Base-by-base conservation (phyloP, 257 asterid genomes). In the Petunia secreta region DNA sequence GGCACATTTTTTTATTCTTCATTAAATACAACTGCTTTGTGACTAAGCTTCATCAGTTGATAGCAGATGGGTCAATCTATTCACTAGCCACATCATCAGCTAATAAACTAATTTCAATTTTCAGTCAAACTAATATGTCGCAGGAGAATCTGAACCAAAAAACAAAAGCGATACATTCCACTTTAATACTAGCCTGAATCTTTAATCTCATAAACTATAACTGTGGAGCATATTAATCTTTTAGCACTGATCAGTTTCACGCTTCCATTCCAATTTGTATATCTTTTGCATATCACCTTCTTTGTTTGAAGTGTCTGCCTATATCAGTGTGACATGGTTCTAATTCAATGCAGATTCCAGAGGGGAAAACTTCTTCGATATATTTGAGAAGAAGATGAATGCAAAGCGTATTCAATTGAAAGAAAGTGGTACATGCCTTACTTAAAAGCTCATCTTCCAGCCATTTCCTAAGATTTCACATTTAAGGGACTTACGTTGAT, bases 311-410 rank as follows among this genome's bases (percentile, higher is more conserved):
- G 53, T 50, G 43, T 40, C 55, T 41, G 52, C 76, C 48, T 85
- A 81, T 71, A 73, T 73, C 43, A 52, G 13, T 9, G 44, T 73
- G 62, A 73, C 46, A 36, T 50, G 60, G 36, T 34, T 73, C 84
- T 82, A 85, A 69, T 86, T 83, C 48, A 64, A 64, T 87, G 93
- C 97, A 96, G 99, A 94, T 90, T 88, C 91, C 77, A 85, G 90
- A 84, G 88, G 86, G 86, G 90, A 81, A 82, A 94, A 89, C 87
- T 87, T 92, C 90, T 91, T 87, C 71, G 94, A 94, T 85, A 90
- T 76, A 76, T 96, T 94, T 86, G 93, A 94, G 90, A 92, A 89
- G 92, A 96, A 96, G 92, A 94, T 93, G 86, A 83, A 87, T 64
- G 97, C 93, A 90, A 96, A 88, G 89, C 97, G 81, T 57, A 87